Conservation (phyloP, 1,139 yeast species). For the Taiozyma sp. region DNA sequence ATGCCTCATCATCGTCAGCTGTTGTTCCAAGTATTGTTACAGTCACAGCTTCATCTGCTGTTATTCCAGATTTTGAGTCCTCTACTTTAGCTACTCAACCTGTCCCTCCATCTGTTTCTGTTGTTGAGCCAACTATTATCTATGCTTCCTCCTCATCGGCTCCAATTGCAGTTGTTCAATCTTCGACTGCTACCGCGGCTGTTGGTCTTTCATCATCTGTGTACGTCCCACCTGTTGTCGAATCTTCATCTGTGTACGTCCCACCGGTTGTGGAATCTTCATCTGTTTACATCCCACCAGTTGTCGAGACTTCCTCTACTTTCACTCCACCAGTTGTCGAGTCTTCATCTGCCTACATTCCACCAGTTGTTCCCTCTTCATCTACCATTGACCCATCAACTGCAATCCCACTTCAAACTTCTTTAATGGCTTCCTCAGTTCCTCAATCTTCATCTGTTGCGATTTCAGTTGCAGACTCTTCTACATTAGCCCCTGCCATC, state of each 20-base stretch:
- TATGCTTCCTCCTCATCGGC: not conserved
- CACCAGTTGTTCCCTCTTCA: not conserved
- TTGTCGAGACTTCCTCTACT: not conserved
- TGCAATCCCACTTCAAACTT: not conserved
- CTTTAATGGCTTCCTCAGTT: not conserved
- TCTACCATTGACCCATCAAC: not conserved
- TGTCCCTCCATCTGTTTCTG: not conserved
- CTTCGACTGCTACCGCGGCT: not conserved
- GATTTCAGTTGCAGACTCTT: slow-evolving; percentile 1
- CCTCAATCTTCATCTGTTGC: not conserved
- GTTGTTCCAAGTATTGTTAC: slow-evolving; percentile 1
- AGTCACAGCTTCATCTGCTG: not conserved
- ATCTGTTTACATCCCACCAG: not conserved
- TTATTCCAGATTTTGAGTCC: not conserved
- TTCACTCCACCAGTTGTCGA: not conserved
- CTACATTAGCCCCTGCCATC: not conserved
- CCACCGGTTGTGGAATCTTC: slow-evolving; percentile 1
- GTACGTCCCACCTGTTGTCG: not conserved
- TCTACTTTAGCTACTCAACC: not conserved
- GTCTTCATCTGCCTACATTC: not conserved
- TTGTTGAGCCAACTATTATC: slow-evolving; percentile 1
- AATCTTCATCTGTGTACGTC: not conserved
- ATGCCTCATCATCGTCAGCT: not conserved
- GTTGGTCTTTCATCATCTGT: not conserved
- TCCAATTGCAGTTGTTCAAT: not conserved